These are phyloP conservation scores for Psilocybe cyanescens DNA, from an alignment of 768 basidiomycete species.

Conservation along the genomic window DNA sequence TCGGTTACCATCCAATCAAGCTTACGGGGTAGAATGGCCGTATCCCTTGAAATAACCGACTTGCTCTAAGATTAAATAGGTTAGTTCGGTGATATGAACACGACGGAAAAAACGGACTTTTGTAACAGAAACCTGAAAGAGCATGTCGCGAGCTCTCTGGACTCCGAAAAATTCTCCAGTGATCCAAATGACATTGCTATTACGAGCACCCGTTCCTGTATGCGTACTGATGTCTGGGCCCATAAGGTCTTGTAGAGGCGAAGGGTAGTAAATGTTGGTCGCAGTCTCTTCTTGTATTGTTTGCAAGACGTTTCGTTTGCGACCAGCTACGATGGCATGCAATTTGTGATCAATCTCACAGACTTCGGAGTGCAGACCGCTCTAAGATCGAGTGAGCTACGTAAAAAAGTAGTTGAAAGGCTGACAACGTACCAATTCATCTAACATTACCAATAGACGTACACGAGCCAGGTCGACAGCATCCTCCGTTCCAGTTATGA, in stretches of 20 bases:
- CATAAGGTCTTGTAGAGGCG: slow-evolving; percentile 84
- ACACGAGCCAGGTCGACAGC: slow-evolving; percentile 92
- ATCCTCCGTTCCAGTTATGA: slow-evolving; percentile 87
- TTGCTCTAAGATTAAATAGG: slow-evolving; percentile 62
- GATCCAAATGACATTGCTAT: slow-evolving; percentile 87
- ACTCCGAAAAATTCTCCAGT: slow-evolving; percentile 98
- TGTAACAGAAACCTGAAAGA: slow-evolving; percentile 82
- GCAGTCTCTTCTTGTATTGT: slow-evolving; percentile 96
- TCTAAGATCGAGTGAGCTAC: slow-evolving; percentile 49
- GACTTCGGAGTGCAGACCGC: slow-evolving; percentile 86
- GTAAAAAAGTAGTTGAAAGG: neutral
- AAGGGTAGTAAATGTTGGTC: slow-evolving; percentile 95
- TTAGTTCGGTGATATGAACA: slow-evolving; percentile 1
- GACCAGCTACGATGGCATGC: slow-evolving; percentile 88
- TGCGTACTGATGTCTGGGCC: slow-evolving; percentile 61
- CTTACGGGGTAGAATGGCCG: slow-evolving; percentile 93
- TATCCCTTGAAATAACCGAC: slow-evolving; percentile 88
- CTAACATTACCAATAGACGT: slow-evolving; percentile 89
- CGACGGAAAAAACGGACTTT: slow-evolving; percentile 58
- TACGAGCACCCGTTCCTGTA: slow-evolving; percentile 50
- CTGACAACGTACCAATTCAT: slow-evolving; percentile 77
- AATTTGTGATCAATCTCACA: slow-evolving; percentile 96
- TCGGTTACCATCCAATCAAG: slow-evolving; percentile 99
- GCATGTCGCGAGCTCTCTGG: slow-evolving; percentile 93
- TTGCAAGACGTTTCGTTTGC: slow-evolving; percentile 86